These are phyloP conservation scores for Sphaerobolus stellatus DNA, from an alignment of 1,284 basidiomycete genomes.

Conservation along the genomic window DNA sequence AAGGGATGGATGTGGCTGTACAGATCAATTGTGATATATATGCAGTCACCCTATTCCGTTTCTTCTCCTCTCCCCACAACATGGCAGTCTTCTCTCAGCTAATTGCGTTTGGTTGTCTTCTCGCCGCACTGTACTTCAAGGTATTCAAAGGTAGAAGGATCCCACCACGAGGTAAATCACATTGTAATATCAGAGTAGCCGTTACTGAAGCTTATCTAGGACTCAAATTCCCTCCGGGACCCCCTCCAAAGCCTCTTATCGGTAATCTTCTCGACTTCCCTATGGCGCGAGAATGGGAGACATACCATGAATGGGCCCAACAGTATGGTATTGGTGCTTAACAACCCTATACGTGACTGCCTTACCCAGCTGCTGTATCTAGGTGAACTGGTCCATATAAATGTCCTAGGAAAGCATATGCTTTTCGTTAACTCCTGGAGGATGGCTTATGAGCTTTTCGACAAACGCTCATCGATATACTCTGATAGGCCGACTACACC, in stretches of 20 bases:
- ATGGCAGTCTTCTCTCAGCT: too few species aligned
- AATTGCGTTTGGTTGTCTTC: too few species aligned
- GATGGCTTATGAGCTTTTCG: slow-evolving; percentile 17
- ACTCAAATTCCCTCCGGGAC: neutral
- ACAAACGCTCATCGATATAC: slow-evolving; percentile 18
- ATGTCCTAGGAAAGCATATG: slow-evolving; percentile 11
- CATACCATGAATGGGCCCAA: neutral
- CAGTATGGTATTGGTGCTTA: neutral
- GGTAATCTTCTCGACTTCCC: neutral
- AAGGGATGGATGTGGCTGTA: too few species aligned
- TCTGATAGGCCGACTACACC: slow-evolving; percentile 13
- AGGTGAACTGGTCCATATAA: slow-evolving; percentile 20
- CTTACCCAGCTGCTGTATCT: neutral
- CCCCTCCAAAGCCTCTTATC: neutral
- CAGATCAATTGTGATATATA: too few species aligned
- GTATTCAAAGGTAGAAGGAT: too few species aligned
- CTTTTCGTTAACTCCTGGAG: slow-evolving; percentile 15
- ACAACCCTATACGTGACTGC: neutral
- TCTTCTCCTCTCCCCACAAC: too few species aligned
- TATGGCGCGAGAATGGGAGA: neutral
- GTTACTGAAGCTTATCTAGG: neutral
- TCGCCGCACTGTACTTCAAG: too few species aligned
- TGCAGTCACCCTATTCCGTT: too few species aligned
- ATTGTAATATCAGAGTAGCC: too few species aligned
- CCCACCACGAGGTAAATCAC: too few species aligned